A percentile compares a stretch with the other conserved stretches of the same genome.
Conservation (phyloP, 2,329 filamentous ascomycete genomes). For the Colletotrichum simmondsii region DNA sequence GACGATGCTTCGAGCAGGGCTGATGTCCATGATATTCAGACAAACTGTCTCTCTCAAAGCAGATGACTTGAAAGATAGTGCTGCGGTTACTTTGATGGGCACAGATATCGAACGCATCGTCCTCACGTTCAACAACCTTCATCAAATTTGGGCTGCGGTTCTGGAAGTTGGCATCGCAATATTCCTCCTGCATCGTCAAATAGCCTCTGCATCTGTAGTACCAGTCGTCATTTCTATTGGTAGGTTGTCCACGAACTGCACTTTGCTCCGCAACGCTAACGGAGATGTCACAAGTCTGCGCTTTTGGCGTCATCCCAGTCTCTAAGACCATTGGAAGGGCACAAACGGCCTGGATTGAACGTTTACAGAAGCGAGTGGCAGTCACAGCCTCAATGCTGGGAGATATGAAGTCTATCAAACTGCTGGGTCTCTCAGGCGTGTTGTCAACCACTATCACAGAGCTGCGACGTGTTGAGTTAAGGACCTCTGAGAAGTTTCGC, state of each 20-base stretch:
- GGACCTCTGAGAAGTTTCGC: conserved; percentile 37
- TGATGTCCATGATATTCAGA: conserved; percentile 42
- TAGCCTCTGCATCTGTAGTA: conserved; percentile 52
- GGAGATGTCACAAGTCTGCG: conserved; percentile 42
- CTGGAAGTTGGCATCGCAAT: conserved; percentile 40
- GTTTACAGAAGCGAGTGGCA: conserved; percentile 58
- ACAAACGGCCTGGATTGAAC: conserved; percentile 59
- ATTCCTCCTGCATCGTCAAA: conserved; percentile 42
- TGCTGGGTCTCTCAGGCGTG: conserved; percentile 56
- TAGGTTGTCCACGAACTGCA: conserved; percentile 36
- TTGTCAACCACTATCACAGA: conserved; percentile 39
- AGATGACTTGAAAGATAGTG: conserved; percentile 40
- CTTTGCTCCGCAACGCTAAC: neutral
- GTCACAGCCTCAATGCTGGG: conserved; percentile 57
- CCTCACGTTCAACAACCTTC: conserved; percentile 29
- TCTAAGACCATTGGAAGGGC: conserved; percentile 34
- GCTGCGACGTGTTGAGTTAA: conserved; percentile 36
- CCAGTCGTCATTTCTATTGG: conserved; percentile 58
- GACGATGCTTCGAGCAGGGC: conserved; percentile 41
- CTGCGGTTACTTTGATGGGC: conserved; percentile 49
- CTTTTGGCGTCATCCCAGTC: conserved; percentile 45
- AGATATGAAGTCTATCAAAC: conserved; percentile 62
- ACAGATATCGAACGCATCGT: conserved; percentile 47
- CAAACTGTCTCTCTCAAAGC: conserved; percentile 40
- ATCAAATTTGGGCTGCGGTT: conserved; percentile 37